Conservation (phyloP, 306 rosid genomes). For the Vigna reflexopilosa region DNA sequence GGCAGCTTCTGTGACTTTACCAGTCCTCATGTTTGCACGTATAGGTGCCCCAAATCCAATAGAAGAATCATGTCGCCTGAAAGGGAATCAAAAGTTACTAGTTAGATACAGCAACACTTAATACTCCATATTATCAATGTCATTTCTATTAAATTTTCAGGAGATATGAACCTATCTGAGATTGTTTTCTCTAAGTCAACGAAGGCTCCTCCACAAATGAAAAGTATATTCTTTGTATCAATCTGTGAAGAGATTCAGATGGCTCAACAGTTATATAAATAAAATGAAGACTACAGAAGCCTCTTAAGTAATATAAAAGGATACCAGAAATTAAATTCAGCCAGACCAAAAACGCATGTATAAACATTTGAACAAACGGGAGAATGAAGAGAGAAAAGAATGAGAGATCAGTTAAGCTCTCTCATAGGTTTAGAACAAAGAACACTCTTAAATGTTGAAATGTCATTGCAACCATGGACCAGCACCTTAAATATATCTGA, state of each 20-base stretch:
- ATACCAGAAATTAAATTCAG: conserved; percentile 31
- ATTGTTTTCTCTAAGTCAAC: conserved; percentile 95
- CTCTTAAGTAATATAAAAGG: conserved; percentile 25
- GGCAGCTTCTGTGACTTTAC: conserved; percentile 80
- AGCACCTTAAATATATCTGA: conserved; percentile 28
- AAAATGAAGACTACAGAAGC: conserved; percentile 13
- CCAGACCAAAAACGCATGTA: conserved; percentile 10
- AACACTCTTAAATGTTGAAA: conserved; percentile 21
- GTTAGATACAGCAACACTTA: conserved; percentile 22
- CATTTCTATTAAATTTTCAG: conserved; percentile 30
- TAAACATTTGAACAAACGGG: conserved; percentile 1
- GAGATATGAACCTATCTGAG: conserved; percentile 83
- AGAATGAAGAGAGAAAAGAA: neutral
- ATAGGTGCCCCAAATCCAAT: conserved; percentile 97
- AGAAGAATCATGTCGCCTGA: conserved; percentile 93
- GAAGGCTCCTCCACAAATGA: conserved; percentile 98
- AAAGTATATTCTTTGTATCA: conserved; percentile 97
- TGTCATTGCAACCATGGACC: conserved; percentile 20
- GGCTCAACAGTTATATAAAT: conserved; percentile 31
- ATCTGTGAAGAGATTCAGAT: conserved; percentile 63
- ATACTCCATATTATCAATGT: conserved; percentile 10
- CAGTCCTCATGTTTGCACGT: conserved; percentile 90
- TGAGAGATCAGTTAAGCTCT: neutral
- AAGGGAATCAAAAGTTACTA: conserved; percentile 38
- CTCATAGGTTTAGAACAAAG: conserved; percentile 8